Percentiles rank a stretch among this genome's conserved stretches.
Evolutionary conservation across 225 moss, liverwort and hornwort species (phyloP).

Genomic region (Bryoerythrophyllum caledonicum): DNA sequence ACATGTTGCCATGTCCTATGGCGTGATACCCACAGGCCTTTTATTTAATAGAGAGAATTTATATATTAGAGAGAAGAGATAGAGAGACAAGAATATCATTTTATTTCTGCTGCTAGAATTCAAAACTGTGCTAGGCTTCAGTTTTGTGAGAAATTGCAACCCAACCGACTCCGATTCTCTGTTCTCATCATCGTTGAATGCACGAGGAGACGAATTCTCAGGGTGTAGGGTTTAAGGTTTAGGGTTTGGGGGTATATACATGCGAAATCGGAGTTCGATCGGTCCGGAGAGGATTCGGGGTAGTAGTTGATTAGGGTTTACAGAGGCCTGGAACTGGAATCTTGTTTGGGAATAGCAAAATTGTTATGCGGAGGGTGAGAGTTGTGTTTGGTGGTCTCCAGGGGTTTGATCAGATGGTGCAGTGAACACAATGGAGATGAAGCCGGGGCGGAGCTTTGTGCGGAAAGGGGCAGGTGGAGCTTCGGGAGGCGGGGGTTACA

Average conservation of each 20-base stretch:
- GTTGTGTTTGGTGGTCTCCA: not conserved
- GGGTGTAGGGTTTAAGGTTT: too few species aligned
- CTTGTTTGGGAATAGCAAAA: not conserved
- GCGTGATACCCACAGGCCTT: too few species aligned
- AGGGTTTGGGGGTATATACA: too few species aligned
- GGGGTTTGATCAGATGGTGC: slow-evolving; percentile 15
- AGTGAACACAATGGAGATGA: slow-evolving; percentile 46
- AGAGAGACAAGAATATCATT: too few species aligned
- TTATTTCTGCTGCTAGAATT: not conserved
- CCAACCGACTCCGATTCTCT: not conserved
- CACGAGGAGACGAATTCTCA: not conserved
- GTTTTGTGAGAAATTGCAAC: not conserved
- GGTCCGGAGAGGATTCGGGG: not conserved
- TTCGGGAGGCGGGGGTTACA: slow-evolving; percentile 44
- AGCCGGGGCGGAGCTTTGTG: slow-evolving; percentile 62
- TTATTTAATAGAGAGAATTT: too few species aligned
- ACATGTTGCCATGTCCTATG: too few species aligned
- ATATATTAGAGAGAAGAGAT: too few species aligned
- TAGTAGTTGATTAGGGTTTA: not conserved
- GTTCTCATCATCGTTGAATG: not conserved
- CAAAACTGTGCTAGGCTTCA: not conserved
- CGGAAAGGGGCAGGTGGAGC: slow-evolving; percentile 44
- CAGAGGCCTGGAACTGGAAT: not conserved
- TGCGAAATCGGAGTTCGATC: not conserved
- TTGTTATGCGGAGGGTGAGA: not conserved